Percentiles rank a stretch among this genome's conserved stretches.
Conservation (phyloP, 768 basidiomycete genomes). For the Trametopsis cervina region DNA sequence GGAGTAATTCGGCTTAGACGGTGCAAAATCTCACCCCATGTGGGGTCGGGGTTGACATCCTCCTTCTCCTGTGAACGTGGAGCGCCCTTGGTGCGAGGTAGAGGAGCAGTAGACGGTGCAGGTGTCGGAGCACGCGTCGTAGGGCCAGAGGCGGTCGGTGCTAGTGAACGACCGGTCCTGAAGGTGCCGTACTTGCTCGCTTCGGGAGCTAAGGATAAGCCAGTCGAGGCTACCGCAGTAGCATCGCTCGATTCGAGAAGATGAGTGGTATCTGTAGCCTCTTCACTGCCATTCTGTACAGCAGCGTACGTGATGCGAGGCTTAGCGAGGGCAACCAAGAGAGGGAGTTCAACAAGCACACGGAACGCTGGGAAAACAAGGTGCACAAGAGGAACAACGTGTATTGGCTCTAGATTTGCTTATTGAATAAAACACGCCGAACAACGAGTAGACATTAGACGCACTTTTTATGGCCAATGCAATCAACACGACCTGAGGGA, state of each 20-base stretch:
- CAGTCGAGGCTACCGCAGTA: constrained; percentile 39
- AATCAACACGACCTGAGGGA: constrained; percentile 46
- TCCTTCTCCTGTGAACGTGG: constrained; percentile 29
- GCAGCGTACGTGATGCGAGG: constrained; percentile 64
- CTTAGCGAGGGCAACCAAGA: constrained; percentile 52
- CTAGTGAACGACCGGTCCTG: constrained; percentile 39
- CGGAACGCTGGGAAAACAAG: constrained; percentile 58
- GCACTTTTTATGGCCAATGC: constrained; percentile 12
- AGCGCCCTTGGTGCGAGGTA: constrained; percentile 16
- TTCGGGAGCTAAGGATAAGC: constrained; percentile 39
- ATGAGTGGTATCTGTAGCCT: constrained; percentile 38
- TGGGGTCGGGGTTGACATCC: constrained; percentile 53
- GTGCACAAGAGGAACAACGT: constrained; percentile 37
- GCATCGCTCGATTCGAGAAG: constrained; percentile 49
- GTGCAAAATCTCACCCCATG: constrained; percentile 61
- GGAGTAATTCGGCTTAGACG: constrained; percentile 65
- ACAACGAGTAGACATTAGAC: background rate
- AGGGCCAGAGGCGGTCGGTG: constrained; percentile 42
- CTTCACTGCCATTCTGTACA: constrained; percentile 32
- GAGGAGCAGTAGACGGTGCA: constrained; percentile 31
- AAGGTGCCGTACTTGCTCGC: constrained; percentile 75
- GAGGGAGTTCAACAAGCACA: constrained; percentile 50
- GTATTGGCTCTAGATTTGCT: constrained; percentile 20
- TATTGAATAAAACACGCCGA: constrained; percentile 11
- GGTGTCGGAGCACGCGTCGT: constrained; percentile 39